Evolutionary conservation across 2,329 filamentous ascomycete genomes (phyloP), one percentile per base, ranked within the genome.

Genomic region (Ustulina deusta): DNA sequence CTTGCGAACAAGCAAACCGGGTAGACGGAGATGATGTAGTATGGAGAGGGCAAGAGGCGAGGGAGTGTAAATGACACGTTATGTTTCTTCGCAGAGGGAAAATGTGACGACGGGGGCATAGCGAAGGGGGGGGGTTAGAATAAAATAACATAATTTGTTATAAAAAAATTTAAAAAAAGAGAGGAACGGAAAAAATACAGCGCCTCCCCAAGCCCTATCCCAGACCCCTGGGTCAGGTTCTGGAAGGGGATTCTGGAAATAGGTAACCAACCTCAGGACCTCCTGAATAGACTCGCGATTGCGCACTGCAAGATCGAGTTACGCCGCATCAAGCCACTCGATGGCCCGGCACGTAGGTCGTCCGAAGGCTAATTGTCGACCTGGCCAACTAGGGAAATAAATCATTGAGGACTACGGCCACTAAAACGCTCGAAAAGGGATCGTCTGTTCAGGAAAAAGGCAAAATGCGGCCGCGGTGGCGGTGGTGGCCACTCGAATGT

Each of bases 271-370:
- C n/a, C n/a, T 20, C 25, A 32, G 13, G 15, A 34, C 15, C 46
- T 56, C 22, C 20, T 52, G 44, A 46, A 61, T 29, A 29, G 15
- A 32, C 32, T 55, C 34, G 27, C 55, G 59, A 69, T 69, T 55
- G 55, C 38, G 59, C 52, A 34, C 74, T 76, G 74, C 74, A 73
- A 75, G 74, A 76, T 75, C 74, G 63, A 56, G 74, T 75, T 75
- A 75, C 74, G 69, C 72, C 48, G 72, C 72, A 71, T 72, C 49
- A 63, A 71, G 66, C 69, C 62, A 66, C 66, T 55, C n/a, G 36
- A 34, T 22, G 36, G 42, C 10, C 32, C 25, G 34, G 54, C 56
- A 34, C 40, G 27, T 22, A 13, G 38, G 20, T 65, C 11, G 36
- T 34, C 54, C 40, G 42, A 56, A 22, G 32, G 7, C 27, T 13